phyloP scores from a whole-genome alignment of 2,329 filamentous ascomycete genomes.

The Leptographium galeiforme region DNA sequence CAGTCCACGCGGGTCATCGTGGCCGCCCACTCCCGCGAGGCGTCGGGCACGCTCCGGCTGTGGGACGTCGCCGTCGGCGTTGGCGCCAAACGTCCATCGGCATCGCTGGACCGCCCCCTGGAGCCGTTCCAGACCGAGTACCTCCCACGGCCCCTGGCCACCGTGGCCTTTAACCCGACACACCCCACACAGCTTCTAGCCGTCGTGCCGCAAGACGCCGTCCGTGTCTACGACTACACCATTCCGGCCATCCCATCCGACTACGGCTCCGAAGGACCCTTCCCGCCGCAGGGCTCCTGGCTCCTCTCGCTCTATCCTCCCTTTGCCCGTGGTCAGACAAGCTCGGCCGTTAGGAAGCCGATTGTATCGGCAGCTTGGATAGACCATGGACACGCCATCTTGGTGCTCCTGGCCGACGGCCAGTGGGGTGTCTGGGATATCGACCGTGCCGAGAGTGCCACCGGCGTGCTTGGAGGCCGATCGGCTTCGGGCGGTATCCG shows the following conservation, averaged over 20 bases:
- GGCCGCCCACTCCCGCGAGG: constrained; percentile 45
- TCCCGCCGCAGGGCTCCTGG: constrained; percentile 49
- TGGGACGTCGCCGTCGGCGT: constrained; percentile 45
- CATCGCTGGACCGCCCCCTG: constrained; percentile 13
- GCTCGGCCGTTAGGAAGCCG: constrained; percentile 34
- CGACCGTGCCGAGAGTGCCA: constrained; percentile 38
- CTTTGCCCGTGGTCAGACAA: constrained; percentile 33
- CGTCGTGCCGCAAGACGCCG: constrained; percentile 40
- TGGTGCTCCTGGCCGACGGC: constrained; percentile 46
- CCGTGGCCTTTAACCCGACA: constrained; percentile 48
- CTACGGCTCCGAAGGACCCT: constrained; percentile 34
- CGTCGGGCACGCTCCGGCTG: constrained; percentile 42
- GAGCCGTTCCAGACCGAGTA: constrained; percentile 49
- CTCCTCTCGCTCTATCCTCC: constrained; percentile 48
- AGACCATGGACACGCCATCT: constrained; percentile 42
- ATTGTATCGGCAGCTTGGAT: constrained; percentile 53
- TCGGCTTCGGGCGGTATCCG: constrained; percentile 35
- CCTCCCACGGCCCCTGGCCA: constrained; percentile 37
- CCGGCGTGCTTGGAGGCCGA: constrained; percentile 26
- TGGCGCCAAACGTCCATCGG: constrained; percentile 21
- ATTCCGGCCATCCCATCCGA: constrained; percentile 37
- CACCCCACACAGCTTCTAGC: constrained; percentile 44
- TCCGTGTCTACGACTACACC: constrained; percentile 49
- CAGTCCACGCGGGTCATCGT: constrained; percentile 34
- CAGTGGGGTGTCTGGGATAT: constrained; percentile 59